Percentiles rank a stretch among this genome's conserved stretches.
Evolutionary conservation across 306 rosid genomes (phyloP).

Genomic region (Ormosia semicastrata): DNA sequence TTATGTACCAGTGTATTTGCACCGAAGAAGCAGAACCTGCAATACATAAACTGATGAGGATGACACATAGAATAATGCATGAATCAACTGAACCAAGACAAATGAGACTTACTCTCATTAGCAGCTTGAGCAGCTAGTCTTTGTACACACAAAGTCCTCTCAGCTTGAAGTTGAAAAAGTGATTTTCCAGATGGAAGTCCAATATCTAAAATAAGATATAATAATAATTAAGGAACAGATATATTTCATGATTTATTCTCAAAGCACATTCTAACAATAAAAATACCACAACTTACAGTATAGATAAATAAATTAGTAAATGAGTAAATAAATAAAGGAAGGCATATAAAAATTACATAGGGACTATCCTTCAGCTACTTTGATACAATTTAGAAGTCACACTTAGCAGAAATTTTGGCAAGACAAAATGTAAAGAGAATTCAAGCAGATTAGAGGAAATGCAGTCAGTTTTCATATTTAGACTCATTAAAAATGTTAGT

Average conservation of each 20-base stretch:
- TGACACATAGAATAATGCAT: constrained; percentile 4
- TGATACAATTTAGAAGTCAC: not conserved
- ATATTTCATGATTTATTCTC: not conserved
- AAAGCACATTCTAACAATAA: not conserved
- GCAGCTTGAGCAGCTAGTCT: constrained; percentile 81
- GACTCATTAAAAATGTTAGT: not conserved
- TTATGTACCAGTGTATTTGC: constrained; percentile 91
- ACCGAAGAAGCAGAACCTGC: constrained; percentile 64
- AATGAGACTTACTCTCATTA: constrained; percentile 55
- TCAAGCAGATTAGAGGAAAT: constrained; percentile 18
- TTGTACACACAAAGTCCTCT: constrained; percentile 88
- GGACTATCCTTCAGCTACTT: constrained; percentile 6
- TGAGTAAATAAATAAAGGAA: constrained; percentile 7
- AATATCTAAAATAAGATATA: constrained; percentile 54
- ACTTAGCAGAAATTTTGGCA: constrained; percentile 1
- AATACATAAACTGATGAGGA: constrained; percentile 21
- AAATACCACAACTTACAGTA: not conserved
- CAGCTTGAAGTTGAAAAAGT: constrained; percentile 97
- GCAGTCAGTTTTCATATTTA: not conserved
- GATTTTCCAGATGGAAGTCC: constrained; percentile 99
- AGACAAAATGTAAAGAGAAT: not conserved
- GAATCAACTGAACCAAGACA: constrained; percentile 26
- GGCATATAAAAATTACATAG: not conserved
- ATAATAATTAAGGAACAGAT: constrained; percentile 1
- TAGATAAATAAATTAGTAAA: not conserved